Conservation (phyloP, 176 grass and related monocot genomes). For the Saccharum spontaneum region DNA sequence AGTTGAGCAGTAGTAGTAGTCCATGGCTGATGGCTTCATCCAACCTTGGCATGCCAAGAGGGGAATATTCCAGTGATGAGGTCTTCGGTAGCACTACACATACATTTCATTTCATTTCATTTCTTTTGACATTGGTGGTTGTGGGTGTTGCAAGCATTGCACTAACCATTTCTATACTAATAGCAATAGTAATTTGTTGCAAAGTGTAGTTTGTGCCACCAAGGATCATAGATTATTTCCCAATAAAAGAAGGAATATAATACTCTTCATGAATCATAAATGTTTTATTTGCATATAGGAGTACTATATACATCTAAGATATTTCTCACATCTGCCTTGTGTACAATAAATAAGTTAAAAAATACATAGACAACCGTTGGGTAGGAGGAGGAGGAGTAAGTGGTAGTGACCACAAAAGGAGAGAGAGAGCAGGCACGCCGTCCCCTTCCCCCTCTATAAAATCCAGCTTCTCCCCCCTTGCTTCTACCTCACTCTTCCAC, state of each 20-base stretch:
- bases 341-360: conserved; percentile 15
- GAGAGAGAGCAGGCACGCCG: conserved; percentile 34
- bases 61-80: background rate
- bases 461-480: conserved; percentile 49
- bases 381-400: background rate
- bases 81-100: conserved; percentile 14
- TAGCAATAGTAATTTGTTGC: background rate
- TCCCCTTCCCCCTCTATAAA: conserved; percentile 57
- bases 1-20: no score
- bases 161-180: background rate
- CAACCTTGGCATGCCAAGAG: background rate
- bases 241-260: background rate
- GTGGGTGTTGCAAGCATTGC: background rate
- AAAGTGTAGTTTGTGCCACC: background rate
- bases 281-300: background rate
- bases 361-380: conserved; percentile 22
- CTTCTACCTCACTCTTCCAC: conserved; percentile 46
- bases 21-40: background rate
- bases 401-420: conserved; percentile 20
- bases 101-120: conserved; percentile 8
- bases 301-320: background rate
- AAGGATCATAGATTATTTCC: background rate
- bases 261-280: background rate
- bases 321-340: conserved; percentile 1
- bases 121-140: conserved; percentile 13